Evolutionary conservation across 768 basidiomycete species (phyloP).

Genomic region (Boletus coccyginus): DNA sequence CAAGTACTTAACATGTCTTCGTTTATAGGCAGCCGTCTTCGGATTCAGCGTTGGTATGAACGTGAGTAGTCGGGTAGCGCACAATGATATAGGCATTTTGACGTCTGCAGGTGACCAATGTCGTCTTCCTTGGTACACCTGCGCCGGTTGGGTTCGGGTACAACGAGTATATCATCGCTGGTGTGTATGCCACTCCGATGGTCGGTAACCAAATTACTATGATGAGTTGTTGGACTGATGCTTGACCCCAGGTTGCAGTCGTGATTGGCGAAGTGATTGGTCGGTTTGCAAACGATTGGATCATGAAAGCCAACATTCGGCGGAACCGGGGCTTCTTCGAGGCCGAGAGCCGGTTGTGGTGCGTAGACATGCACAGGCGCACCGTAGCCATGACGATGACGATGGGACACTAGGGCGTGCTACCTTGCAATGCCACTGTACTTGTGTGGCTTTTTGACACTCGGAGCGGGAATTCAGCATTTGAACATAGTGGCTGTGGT

Average conservation of each 20-base stretch:
- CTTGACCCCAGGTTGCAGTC: constrained; percentile 38
- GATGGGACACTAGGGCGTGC: constrained; percentile 26
- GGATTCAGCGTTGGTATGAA: constrained; percentile 50
- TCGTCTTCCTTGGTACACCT: constrained; percentile 49
- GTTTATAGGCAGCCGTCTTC: constrained; percentile 38
- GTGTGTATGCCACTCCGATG: constrained; percentile 44
- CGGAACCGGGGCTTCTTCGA: constrained; percentile 51
- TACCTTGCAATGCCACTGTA: constrained; percentile 41
- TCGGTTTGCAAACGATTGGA: constrained; percentile 49
- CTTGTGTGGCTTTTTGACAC: constrained; percentile 39
- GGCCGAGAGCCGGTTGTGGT: constrained; percentile 48
- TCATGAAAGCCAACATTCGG: constrained; percentile 43
- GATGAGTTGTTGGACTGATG: neutral
- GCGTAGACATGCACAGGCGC: neutral
- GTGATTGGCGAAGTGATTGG: constrained; percentile 52
- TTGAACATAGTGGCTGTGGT: constrained; percentile 31
- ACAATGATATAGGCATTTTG: neutral
- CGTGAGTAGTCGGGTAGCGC: constrained; percentile 19
- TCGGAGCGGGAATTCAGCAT: constrained; percentile 39
- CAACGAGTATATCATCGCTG: constrained; percentile 38
- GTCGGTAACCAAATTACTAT: constrained; percentile 21
- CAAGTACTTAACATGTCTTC: neutral
- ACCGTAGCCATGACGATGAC: neutral
- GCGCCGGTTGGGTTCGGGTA: constrained; percentile 48
- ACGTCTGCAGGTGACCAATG: constrained; percentile 46